Percentiles rank a stretch among this genome's conserved stretches.
Conservation (phyloP, 2,329 filamentous ascomycete species). For the Ophiocordyceps unilateralis region DNA sequence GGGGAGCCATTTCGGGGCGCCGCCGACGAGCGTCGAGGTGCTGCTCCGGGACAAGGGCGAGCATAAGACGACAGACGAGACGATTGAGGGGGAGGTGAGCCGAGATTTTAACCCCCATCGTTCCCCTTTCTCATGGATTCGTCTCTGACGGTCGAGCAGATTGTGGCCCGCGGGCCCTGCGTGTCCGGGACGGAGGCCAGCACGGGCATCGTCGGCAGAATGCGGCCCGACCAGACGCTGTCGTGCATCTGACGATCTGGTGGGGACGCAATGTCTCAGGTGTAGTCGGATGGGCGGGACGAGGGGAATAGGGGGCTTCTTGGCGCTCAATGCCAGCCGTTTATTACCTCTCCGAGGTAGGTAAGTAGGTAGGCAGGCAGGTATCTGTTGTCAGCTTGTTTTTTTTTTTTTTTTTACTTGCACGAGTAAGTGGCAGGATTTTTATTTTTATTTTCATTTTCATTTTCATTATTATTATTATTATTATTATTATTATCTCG, state of each 20-base stretch:
- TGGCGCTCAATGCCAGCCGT: background rate
- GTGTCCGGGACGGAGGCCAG: slow-evolving; percentile 51
- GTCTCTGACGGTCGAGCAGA: slow-evolving; percentile 25
- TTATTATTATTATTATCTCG: background rate
- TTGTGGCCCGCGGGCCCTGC: slow-evolving; percentile 55
- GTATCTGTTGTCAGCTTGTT: background rate
- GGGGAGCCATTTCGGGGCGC: slow-evolving; percentile 59
- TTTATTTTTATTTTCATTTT: background rate
- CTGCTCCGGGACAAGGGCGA: slow-evolving; percentile 46
- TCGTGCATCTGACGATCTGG: slow-evolving; percentile 25
- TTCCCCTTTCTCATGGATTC: slow-evolving; percentile 1
- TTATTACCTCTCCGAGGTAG: background rate
- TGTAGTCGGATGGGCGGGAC: background rate
- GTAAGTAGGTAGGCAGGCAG: background rate
- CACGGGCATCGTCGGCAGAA: slow-evolving; percentile 45
- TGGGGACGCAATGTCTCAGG: background rate
- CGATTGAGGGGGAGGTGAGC: slow-evolving; percentile 45
- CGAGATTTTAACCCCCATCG: background rate
- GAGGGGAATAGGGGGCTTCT: background rate
- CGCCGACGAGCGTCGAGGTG: slow-evolving; percentile 64
- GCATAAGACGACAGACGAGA: slow-evolving; percentile 46
- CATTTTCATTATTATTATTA: background rate
- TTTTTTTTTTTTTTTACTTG: too few species aligned
- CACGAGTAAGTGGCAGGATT: background rate
- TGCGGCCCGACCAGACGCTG: slow-evolving; percentile 59